Conservation (phyloP, 2,329 filamentous ascomycete species). For the Fonsecaea monophora region DNA sequence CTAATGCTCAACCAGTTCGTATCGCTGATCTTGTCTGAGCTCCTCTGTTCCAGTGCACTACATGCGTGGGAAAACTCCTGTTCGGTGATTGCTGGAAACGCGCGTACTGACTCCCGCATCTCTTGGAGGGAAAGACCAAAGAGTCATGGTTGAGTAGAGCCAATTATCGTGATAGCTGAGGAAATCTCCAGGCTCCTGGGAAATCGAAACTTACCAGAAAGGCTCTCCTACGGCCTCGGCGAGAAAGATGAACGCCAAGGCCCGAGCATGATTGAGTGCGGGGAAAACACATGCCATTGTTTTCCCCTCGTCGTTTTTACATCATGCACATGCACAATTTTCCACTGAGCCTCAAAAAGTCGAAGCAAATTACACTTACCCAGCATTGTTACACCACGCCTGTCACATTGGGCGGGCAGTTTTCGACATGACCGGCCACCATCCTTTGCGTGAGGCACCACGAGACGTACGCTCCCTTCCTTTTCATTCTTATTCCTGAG, state of each 20-base stretch:
- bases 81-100: conserved; percentile 66
- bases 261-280: neutral
- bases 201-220: neutral
- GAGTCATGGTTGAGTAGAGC: neutral
- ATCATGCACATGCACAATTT: neutral
- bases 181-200: neutral
- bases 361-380: neutral
- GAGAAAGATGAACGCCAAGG: neutral
- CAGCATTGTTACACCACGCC: neutral
- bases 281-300: neutral
- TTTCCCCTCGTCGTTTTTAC: neutral
- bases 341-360: neutral
- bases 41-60: conserved; percentile 59
- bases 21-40: conserved; percentile 26
- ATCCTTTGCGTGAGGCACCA: conserved; percentile 31
- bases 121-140: neutral
- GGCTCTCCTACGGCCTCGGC: neutral
- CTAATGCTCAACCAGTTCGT: conserved; percentile 37
- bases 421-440: conserved; percentile 12
- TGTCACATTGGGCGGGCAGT: neutral
- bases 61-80: conserved; percentile 72
- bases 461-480: conserved; percentile 32
- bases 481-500: neutral
- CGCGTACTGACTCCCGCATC: conserved; percentile 37
- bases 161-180: neutral